Evolutionary conservation across 2,329 filamentous ascomycete species (phyloP).

Genomic region (Xylaria sp.): DNA sequence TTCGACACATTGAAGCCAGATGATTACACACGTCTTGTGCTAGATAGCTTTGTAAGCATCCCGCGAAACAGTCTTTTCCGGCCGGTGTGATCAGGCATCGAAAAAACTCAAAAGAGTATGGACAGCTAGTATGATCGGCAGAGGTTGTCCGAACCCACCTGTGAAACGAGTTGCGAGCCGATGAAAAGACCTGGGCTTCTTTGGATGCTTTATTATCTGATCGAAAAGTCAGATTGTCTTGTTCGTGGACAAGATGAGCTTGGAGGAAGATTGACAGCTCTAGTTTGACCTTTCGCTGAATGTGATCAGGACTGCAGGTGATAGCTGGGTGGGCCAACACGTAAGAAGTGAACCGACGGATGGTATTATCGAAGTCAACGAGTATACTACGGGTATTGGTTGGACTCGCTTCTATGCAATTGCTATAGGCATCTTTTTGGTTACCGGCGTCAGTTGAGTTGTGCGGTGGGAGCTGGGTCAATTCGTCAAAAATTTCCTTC

Average conservation of each 20-base stretch:
- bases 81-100: neutral
- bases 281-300: neutral
- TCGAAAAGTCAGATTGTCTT: neutral
- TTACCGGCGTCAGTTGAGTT: too few relatives aligned
- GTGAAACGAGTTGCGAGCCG: neutral
- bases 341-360: neutral
- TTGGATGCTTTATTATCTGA: too few relatives aligned
- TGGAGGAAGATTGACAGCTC: neutral
- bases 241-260: neutral
- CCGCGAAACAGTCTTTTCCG: too few relatives aligned
- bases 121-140: neutral
- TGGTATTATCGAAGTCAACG: neutral
- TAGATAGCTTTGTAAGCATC: slow-evolving; percentile 2
- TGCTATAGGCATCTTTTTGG: too few relatives aligned
- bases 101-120: neutral
- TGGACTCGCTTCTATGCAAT: too few relatives aligned
- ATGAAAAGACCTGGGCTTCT: neutral
- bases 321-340: neutral
- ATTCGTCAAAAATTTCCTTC: neutral
- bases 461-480: too few relatives aligned
- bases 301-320: neutral
- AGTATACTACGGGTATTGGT: too few relatives aligned
- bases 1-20: slow-evolving; percentile 43
- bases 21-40: slow-evolving; percentile 19
- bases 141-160: neutral